Evolutionary conservation across 2,329 filamentous ascomycete genomes (phyloP).

Genomic region (Leptodontidium sp.): DNA sequence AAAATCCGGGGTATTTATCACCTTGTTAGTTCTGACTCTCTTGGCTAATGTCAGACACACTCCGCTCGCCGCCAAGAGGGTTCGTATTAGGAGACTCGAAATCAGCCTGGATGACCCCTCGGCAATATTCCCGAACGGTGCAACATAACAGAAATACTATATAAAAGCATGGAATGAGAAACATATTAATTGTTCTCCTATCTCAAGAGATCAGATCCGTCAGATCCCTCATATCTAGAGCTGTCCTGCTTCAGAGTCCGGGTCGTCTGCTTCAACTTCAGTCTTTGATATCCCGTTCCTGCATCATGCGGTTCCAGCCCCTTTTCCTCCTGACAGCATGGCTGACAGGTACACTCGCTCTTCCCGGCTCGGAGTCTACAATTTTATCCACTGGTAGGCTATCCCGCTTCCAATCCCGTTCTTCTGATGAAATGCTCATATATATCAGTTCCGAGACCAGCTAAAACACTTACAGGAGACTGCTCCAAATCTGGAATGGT

Average conservation of each 20-base stretch:
- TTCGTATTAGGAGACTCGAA: conserved; percentile 12
- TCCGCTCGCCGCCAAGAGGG: conserved; percentile 20
- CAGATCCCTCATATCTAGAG: not conserved
- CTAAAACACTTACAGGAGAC: not conserved
- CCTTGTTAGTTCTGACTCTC: not conserved
- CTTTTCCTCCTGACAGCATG: conserved; percentile 14
- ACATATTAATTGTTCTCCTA: not conserved
- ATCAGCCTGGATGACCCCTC: conserved; percentile 21
- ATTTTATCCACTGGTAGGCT: conserved; percentile 8
- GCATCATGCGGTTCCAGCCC: conserved; percentile 17
- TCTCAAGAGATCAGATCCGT: not conserved
- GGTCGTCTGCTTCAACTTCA: conserved; percentile 7
- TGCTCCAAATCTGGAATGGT: not conserved
- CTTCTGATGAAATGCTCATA: conserved; percentile 4
- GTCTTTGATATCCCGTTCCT: not conserved
- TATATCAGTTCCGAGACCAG: conserved; percentile 8
- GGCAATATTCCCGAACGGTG: conserved; percentile 17
- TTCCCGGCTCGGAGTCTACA: conserved; percentile 8
- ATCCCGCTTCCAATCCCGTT: not conserved
- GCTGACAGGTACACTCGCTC: conserved; percentile 19
- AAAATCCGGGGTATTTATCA: conserved; percentile 15
- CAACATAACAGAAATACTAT: conserved; percentile 3
- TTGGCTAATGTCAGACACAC: conserved; percentile 19
- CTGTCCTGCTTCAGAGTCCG: not conserved
- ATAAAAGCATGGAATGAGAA: conserved; percentile 17